A percentile compares a stretch with the other conserved stretches of the same genome.
Conservation (phyloP, 2,329 filamentous ascomycete genomes). For the Penicillium vulpinum region DNA sequence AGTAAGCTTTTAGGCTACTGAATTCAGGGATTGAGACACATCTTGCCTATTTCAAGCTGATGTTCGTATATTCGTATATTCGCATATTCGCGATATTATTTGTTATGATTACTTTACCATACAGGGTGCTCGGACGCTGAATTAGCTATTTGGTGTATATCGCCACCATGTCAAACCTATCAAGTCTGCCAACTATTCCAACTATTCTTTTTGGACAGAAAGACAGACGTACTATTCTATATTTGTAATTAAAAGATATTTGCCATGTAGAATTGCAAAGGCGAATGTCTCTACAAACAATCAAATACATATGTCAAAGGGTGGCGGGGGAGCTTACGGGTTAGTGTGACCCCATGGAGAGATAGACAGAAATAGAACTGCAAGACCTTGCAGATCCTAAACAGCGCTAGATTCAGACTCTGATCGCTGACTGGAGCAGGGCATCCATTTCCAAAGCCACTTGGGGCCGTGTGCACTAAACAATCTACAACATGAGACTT, state of each 20-base stretch:
- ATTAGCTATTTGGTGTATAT: slow-evolving; percentile 2
- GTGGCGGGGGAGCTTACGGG: slow-evolving; percentile 12
- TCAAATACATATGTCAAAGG: not conserved
- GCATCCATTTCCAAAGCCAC: slow-evolving; percentile 3
- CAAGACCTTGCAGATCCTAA: slow-evolving; percentile 23
- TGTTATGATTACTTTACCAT: not conserved
- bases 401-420: slow-evolving; percentile 11
- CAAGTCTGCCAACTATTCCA: not conserved
- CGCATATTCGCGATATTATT: no score
- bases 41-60: no score
- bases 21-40: not conserved
- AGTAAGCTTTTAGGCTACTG: not conserved
- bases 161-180: not conserved
- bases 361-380: slow-evolving; percentile 16
- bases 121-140: slow-evolving; percentile 2
- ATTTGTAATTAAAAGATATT: not conserved
- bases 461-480: not conserved
- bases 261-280: not conserved
- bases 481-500: slow-evolving; percentile 3
- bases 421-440: slow-evolving; percentile 11
- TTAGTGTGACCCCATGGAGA: slow-evolving; percentile 22
- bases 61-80: not conserved
- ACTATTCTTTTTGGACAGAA: not conserved
- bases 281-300: not conserved
- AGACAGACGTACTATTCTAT: not conserved